Evolutionary conservation across 1,139 yeast species (phyloP).

Genomic region (Candida labiduridarum): DNA sequence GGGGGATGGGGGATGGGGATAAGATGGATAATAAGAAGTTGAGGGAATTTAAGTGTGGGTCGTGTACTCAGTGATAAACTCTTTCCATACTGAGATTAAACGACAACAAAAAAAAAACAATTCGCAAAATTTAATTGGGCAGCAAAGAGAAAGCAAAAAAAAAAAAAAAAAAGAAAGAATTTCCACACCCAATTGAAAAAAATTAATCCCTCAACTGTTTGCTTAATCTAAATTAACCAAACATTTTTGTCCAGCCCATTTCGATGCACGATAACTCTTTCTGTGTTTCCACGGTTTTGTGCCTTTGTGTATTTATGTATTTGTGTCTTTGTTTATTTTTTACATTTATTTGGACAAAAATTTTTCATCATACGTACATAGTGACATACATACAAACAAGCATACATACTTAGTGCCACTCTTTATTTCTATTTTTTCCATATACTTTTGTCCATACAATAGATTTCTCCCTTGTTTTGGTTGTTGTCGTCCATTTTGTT

Average conservation of each 20-base stretch:
- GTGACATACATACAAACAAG: too few species aligned
- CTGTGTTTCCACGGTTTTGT: not conserved
- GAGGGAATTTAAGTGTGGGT: not conserved
- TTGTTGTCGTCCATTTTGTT: not conserved
- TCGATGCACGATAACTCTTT: not conserved
- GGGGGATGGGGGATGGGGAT: too few species aligned
- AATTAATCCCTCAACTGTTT: constrained; percentile 1
- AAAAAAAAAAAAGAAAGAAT: not conserved
- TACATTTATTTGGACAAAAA: not conserved
- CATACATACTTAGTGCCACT: too few species aligned
- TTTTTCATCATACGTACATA: not conserved
- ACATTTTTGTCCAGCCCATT: not conserved
- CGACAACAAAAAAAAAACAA: not conserved
- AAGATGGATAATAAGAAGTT: not conserved
- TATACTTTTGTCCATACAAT: not conserved
- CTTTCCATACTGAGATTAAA: constrained; percentile 1
- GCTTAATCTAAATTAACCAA: not conserved
- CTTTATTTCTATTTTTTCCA: not conserved
- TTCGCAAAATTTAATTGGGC: constrained; percentile 1
- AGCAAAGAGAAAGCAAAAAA: not conserved
- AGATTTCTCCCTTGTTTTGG: not conserved
- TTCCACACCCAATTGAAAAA: too few species aligned
- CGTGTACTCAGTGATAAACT: not conserved
- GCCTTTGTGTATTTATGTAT: not conserved
- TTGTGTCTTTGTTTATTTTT: constrained; percentile 3